Evolutionary conservation across 2,329 filamentous ascomycete genomes (phyloP).

Genomic region (Aspergillus fijiensis): DNA sequence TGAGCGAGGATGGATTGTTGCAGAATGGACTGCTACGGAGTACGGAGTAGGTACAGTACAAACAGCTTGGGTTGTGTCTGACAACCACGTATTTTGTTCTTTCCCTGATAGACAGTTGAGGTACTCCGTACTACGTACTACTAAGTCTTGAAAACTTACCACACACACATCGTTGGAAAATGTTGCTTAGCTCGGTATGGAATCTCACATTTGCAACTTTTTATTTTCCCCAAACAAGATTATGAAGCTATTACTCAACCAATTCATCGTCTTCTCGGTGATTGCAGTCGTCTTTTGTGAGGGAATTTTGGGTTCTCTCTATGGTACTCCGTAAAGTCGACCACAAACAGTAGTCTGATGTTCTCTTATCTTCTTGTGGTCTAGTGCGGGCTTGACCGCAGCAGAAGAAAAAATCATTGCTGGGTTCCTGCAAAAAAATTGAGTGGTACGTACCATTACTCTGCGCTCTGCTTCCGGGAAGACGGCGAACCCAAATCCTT

Average conservation of each 20-base stretch:
- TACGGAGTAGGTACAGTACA: not conserved
- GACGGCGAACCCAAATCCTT: not conserved
- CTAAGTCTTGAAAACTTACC: not conserved
- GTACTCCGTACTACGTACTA: not conserved
- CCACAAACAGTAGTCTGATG: not conserved
- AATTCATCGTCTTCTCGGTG: not conserved
- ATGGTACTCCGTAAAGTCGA: not conserved
- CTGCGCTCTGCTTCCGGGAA: not conserved
- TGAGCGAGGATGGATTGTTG: conserved; percentile 14
- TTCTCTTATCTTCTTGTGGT: not conserved
- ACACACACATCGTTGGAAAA: not conserved
- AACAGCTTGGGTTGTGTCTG: not conserved
- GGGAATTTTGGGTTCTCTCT: not conserved
- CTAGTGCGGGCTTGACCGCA: not conserved
- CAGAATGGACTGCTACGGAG: conserved; percentile 2
- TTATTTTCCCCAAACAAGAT: no score
- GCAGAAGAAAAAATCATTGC: not conserved
- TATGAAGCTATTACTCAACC: not conserved
- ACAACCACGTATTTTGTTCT: not conserved
- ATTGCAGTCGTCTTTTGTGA: not conserved
- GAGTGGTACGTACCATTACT: not conserved
- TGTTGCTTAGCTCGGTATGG: not conserved
- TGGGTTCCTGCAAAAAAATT: not conserved
- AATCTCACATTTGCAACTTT: no score
- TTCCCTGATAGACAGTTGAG: not conserved